Evolutionary conservation across 1,284 basidiomycete species (phyloP), one percentile per base, ranked within the genome.

Genomic region (Leccinum solheimii): DNA sequence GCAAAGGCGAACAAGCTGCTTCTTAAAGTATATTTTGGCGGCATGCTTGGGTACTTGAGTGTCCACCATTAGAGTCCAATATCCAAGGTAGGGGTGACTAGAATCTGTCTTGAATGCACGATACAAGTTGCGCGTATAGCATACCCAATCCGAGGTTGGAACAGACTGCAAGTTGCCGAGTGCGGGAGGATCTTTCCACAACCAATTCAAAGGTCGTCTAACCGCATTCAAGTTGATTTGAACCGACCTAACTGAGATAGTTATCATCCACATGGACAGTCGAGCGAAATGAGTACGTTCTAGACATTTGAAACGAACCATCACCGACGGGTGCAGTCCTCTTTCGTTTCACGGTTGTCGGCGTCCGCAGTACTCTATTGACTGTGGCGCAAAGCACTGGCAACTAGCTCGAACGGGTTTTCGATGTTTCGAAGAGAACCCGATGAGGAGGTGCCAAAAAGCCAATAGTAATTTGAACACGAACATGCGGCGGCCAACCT

Each of bases 281-380:
- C 21, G 27, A 50, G 10, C 16, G 48, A 19, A 57, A 43, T 27
- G 30, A 27, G 32, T 43, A 13, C 14, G 34, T 53, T 45, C 61
- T 56, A 57, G n/a, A 30, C 23, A 23, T 43, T 53, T 55, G 56
- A 68, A 66, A 69, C 65, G 51, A 48, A 23, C 21, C 21, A 49
- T 14, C 45, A 23, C 40, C 32, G 38, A 38, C 51, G 23, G 30
- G 58, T 52, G 51, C 60, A 48, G 55, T 13, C 13, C 43, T 45
- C 43, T 21, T 49, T 23, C 21, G 45, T 49, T 49, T 49, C 45
- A 49, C 45, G 1, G 45, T 49, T 48, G 45, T 48, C 21, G 19
- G 45, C 45, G 45, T 49, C 45, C 45, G 45, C 45, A 49, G 21
- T 49, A 49, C 45, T 49, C 21, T 7, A 23, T 5, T 49, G 13